Percentiles rank a stretch among this genome's conserved stretches.
These are phyloP conservation scores for Leptomonas pyrrhocoris DNA, from an alignment of 208 protist genomes.

Conservation along the genomic window DNA sequence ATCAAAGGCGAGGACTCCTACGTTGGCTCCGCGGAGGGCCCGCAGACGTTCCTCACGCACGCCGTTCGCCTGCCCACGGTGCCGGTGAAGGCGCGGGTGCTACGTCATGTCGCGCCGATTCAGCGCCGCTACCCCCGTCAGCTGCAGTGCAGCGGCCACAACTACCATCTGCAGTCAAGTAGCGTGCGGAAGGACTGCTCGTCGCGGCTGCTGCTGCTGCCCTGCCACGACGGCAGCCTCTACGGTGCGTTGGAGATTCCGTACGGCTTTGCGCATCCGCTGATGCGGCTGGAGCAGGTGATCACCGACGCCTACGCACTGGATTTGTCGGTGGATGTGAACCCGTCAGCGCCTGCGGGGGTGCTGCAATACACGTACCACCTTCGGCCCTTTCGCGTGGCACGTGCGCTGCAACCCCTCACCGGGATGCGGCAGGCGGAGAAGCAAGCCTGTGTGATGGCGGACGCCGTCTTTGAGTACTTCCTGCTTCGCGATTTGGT, in stretches of 20 bases:
- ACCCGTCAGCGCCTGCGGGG: conserved; percentile 4
- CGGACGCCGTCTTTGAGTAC: conserved; percentile 57
- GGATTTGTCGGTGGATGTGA: conserved; percentile 26
- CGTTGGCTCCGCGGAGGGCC: conserved; percentile 38
- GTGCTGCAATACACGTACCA: conserved; percentile 35
- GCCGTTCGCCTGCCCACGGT: conserved; percentile 37
- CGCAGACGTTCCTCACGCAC: conserved; percentile 42
- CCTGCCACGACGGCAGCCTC: conserved; percentile 69
- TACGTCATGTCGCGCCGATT: conserved; percentile 24
- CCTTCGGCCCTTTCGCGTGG: conserved; percentile 30
- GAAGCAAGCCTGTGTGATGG: conserved; percentile 53
- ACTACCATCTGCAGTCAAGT: conserved; percentile 36
- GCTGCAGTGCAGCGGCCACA: conserved; percentile 36
- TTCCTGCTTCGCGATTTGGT: conserved; percentile 34
- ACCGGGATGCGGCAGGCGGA: conserved; percentile 35
- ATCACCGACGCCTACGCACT: conserved; percentile 56
- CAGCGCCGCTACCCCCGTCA: conserved; percentile 23
- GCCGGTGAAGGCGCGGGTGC: conserved; percentile 21
- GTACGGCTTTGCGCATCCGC: conserved; percentile 53
- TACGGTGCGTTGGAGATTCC: conserved; percentile 55
- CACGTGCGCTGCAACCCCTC: conserved; percentile 31
- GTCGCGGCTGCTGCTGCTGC: conserved; percentile 43
- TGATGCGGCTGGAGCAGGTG: conserved; percentile 64
- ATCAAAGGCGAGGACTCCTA: conserved; percentile 29
- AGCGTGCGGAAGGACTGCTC: conserved; percentile 31